Evolutionary conservation across 139 green algal genomes (phyloP).

Genomic region (Axilococcus clingmanii): DNA sequence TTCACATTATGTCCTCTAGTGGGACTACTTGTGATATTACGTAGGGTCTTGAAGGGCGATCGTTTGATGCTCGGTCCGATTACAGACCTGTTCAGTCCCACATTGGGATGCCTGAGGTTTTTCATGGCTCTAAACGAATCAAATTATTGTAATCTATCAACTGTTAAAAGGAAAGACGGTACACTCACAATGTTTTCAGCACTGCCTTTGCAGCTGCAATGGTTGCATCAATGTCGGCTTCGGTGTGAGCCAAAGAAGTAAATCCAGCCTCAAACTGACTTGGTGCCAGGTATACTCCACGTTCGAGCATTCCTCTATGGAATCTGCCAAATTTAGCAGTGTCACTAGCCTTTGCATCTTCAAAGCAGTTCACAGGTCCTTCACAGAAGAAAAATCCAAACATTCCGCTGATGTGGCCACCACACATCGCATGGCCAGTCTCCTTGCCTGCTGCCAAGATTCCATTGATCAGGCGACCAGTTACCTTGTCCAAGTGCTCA

Average conservation of each 20-base stretch:
- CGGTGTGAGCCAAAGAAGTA: conserved; percentile 86
- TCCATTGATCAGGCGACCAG: conserved; percentile 78
- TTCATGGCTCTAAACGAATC: too few species aligned
- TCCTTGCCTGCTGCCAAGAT: conserved; percentile 76
- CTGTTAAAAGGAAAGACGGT: too few species aligned
- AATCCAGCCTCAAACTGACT: conserved; percentile 92
- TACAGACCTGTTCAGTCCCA: too few species aligned
- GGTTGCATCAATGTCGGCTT: conserved; percentile 90
- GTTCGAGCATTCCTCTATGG: conserved; percentile 96
- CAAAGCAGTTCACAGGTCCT: conserved; percentile 78
- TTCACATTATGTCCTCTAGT: too few species aligned
- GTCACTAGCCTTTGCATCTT: conserved; percentile 81
- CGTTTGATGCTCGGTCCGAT: too few species aligned
- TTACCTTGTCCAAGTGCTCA: conserved; percentile 87
- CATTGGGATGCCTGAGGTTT: too few species aligned
- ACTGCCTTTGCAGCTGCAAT: conserved; percentile 71
- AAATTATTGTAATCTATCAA: too few species aligned
- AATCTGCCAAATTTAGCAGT: conserved; percentile 91
- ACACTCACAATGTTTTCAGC: too few species aligned
- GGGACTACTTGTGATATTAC: too few species aligned
- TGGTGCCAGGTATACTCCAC: conserved; percentile 95
- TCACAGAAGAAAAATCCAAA: conserved; percentile 99
- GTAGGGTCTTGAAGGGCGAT: too few species aligned
- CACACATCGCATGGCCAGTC: conserved; percentile 79
- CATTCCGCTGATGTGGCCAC: conserved; percentile 91